Evolutionary conservation across 139 green algal genomes (phyloP), one percentile per base, ranked within the genome.

Genomic region (Coccomyxa sp.): DNA sequence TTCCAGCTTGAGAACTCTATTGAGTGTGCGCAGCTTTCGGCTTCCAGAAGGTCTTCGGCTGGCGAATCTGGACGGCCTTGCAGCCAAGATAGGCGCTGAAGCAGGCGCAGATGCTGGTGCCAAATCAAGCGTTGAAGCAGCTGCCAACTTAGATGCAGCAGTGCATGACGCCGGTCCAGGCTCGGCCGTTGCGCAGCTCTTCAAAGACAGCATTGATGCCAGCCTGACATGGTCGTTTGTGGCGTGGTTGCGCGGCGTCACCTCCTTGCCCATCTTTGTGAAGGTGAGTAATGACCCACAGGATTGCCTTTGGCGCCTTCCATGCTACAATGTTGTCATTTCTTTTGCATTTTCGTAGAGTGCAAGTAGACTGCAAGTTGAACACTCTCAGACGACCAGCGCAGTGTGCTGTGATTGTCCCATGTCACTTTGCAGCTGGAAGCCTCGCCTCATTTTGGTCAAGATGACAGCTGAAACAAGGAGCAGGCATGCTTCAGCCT

Each of bases 191-290:
- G 57, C 76, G 0, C 31, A 77, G 51, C 58, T 82, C 3, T 94
- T 94, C 28, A 79, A 30, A 11, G 77, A 81, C 31, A 28, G 91
- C 15, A 87, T 94, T 0, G 89, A 94, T 68, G 86, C 85, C 16
- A 79, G 25, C 0, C 87, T 97, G 0, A 95, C 89, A 0, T 98
- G 95, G 95, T 91, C 94, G 0, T 87, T 92, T 78, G 79, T 98
- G 11, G 77, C 88, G 13, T 97, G 94, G 94, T 87, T 98, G 76
- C 89, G 88, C 28, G 84, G 85, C 45, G 84, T 95, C 74, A 95
- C 94, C 13, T 78, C 58, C 3, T 86, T 98, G 32, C 95, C 95
- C 13, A 88, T 98, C 38, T 89, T 95, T 30, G 76, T 98, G 74
- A 98, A 98, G 90, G 93, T 95, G 71, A 4, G 83, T 23, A 12